Percentiles rank a stretch among this genome's conserved stretches.
phyloP scores from a whole-genome alignment of 2,329 filamentous ascomycete genomes.

The Trichoderma aggressivum region DNA sequence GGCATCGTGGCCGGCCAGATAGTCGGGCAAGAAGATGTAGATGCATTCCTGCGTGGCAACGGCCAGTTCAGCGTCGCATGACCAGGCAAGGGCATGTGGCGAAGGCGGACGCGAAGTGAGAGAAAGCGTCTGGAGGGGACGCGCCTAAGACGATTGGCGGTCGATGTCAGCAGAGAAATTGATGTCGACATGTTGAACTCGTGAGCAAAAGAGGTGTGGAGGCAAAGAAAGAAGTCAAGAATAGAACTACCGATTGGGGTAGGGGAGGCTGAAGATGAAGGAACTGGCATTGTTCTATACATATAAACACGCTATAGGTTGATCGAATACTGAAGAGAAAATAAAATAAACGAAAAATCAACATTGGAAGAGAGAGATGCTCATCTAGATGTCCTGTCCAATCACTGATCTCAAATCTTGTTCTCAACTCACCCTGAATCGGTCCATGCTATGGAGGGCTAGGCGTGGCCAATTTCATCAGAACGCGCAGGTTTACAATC shows the following conservation, averaged over 20 bases:
- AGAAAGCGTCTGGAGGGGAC: conserved; percentile 46
- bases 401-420: background rate
- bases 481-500: background rate
- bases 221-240: background rate
- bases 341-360: background rate
- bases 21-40: conserved; percentile 50
- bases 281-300: background rate
- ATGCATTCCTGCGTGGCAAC: conserved; percentile 55
- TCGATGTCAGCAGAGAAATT: background rate
- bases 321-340: background rate
- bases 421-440: conserved; percentile 24
- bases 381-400: background rate
- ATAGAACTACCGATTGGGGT: background rate
- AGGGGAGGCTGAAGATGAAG: background rate
- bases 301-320: background rate
- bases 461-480: conserved; percentile 15
- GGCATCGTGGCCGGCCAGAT: conserved; percentile 23
- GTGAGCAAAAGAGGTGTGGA: background rate
- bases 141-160: conserved; percentile 32
- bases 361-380: background rate
- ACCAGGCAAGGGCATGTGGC: conserved; percentile 48
- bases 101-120: conserved; percentile 44
- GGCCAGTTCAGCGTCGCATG: conserved; percentile 55
- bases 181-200: background rate
- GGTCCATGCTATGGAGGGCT: conserved; percentile 22